A percentile compares a stretch with the other conserved stretches of the same genome.
Conservation (phyloP, 2,329 filamentous ascomycete species). For the Verticillium longisporum region DNA sequence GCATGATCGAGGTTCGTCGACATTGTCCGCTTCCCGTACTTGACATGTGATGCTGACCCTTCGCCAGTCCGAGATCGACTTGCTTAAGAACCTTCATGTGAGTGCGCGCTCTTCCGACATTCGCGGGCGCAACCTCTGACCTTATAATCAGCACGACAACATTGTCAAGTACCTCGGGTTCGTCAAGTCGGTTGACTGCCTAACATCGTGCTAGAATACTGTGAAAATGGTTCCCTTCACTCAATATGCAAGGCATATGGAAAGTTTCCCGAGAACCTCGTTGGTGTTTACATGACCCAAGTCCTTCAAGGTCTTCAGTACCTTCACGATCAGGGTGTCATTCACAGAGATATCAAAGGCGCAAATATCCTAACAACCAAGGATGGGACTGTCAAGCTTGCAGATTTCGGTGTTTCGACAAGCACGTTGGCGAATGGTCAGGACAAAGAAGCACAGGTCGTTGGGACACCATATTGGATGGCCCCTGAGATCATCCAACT, state of each 20-base stretch:
- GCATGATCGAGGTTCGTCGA: constrained; percentile 80
- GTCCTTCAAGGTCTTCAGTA: constrained; percentile 94
- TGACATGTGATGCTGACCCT: constrained; percentile 10
- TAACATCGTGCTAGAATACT: constrained; percentile 99
- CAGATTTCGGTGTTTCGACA: constrained; percentile 96
- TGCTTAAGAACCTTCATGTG: constrained; percentile 93
- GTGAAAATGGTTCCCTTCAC: constrained; percentile 95
- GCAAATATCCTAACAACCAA: constrained; percentile 98
- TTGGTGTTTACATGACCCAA: constrained; percentile 96
- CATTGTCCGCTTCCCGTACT: not conserved
- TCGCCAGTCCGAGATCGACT: constrained; percentile 81
- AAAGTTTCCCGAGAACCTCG: constrained; percentile 96
- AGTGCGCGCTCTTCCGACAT: constrained; percentile 20
- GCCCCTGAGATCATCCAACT: constrained; percentile 97
- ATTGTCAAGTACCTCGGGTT: constrained; percentile 99
- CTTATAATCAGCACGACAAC: constrained; percentile 68
- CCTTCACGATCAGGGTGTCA: constrained; percentile 97
- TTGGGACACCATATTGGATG: constrained; percentile 99
- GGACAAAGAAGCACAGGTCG: constrained; percentile 84
- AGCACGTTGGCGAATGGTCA: constrained; percentile 62
- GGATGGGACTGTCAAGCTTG: constrained; percentile 92
- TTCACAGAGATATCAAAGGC: constrained; percentile 96
- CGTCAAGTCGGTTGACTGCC: constrained; percentile 83
- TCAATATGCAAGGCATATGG: constrained; percentile 98
- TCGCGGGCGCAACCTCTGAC: constrained; percentile 6